A percentile compares a stretch with the other conserved stretches of the same genome.
These are phyloP conservation scores for Strigomonas galati DNA, from an alignment of 208 protist genomes.

Conservation along the genomic window DNA sequence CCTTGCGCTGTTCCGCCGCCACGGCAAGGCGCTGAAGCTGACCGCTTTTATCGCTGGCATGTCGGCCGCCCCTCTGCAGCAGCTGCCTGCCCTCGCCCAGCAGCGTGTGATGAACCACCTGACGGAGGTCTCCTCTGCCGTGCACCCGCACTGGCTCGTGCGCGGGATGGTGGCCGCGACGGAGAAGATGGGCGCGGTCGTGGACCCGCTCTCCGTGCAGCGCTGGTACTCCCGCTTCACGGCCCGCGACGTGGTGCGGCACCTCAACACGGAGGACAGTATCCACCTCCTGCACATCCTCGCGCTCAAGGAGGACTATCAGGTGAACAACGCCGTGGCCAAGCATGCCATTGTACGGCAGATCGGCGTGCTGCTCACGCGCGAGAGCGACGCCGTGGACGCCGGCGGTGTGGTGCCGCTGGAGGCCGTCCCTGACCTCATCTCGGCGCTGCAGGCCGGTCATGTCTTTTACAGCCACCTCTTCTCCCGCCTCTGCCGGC, in stretches of 20 bases:
- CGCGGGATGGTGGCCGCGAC: constrained; percentile 34
- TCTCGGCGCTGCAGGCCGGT: constrained; percentile 37
- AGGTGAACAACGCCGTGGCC: constrained; percentile 33
- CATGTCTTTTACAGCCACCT: constrained; percentile 60
- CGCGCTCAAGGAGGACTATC: constrained; percentile 23
- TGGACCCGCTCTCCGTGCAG: constrained; percentile 69
- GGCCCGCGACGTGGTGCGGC: constrained; percentile 45
- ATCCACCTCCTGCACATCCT: constrained; percentile 49
- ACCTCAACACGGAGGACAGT: constrained; percentile 37
- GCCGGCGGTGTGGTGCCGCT: constrained; percentile 16
- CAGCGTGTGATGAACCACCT: constrained; percentile 58
- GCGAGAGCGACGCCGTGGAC: constrained; percentile 9
- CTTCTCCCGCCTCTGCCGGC: constrained; percentile 65
- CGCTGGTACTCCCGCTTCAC: constrained; percentile 76
- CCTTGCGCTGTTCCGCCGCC: constrained; percentile 48
- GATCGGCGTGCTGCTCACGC: constrained; percentile 25
- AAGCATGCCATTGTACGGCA: constrained; percentile 29
- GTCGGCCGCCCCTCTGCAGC: constrained; percentile 33
- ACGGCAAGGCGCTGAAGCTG: constrained; percentile 38
- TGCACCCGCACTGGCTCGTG: constrained; percentile 46
- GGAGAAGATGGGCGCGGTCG: constrained; percentile 13
- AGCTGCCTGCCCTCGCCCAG: constrained; percentile 46
- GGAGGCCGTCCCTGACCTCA: constrained; percentile 31
- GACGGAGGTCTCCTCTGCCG: constrained; percentile 44
- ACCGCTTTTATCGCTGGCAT: constrained; percentile 70